Conservation (phyloP, 139 green algal genomes). For the Dunaliella primolecta region DNA sequence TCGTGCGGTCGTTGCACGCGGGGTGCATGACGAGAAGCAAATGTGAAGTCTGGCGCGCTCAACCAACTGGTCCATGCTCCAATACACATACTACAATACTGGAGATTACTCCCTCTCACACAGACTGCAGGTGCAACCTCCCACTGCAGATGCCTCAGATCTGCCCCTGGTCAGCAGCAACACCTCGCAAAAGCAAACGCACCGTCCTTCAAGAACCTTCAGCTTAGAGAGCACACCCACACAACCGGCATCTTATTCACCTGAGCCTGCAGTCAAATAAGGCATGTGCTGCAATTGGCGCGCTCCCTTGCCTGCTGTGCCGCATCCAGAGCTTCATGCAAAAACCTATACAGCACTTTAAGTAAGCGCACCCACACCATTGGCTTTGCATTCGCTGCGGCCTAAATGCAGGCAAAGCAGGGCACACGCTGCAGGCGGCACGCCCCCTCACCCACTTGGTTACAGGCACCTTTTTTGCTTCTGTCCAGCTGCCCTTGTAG, state of each 20-base stretch:
- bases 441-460: too few relatives aligned
- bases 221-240: too few relatives aligned
- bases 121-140: background rate
- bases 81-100: background rate
- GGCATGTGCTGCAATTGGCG: background rate
- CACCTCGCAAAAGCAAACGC: too few relatives aligned
- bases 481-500: too few relatives aligned
- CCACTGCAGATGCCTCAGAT: background rate
- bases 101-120: background rate
- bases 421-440: too few relatives aligned
- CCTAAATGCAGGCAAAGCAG: background rate
- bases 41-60: background rate
- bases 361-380: background rate
- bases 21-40: too few relatives aligned
- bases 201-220: too few relatives aligned
- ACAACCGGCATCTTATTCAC: too few relatives aligned
- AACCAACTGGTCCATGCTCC: background rate
- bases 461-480: too few relatives aligned
- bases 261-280: background rate
- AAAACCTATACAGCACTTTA: background rate
- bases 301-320: background rate
- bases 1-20: too few relatives aligned
- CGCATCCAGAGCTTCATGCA: background rate
- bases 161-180: background rate
- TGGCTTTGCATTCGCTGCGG: slow-evolving; percentile 8